Evolutionary conservation across 2,329 filamentous ascomycete species (phyloP).

Genomic region (Neofusicoccum sp.): DNA sequence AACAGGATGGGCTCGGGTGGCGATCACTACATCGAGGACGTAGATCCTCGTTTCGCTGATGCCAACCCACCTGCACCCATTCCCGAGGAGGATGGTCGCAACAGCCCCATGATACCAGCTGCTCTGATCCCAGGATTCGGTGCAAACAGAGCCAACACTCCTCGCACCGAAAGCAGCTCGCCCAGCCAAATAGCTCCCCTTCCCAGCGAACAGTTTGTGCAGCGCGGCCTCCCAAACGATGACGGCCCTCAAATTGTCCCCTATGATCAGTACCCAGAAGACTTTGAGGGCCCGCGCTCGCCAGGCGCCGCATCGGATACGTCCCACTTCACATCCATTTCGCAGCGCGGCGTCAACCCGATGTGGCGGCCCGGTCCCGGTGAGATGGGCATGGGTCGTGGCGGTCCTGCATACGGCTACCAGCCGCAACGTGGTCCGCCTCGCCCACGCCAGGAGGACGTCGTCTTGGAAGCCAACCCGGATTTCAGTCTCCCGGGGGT

Average conservation of each 20-base stretch:
- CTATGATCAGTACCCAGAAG: slow-evolving; percentile 46
- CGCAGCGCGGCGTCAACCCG: slow-evolving; percentile 83
- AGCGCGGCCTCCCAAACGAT: neutral
- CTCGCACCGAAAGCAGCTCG: slow-evolving; percentile 27
- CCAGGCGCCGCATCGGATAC: slow-evolving; percentile 71
- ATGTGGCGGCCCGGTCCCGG: slow-evolving; percentile 67
- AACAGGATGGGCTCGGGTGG: slow-evolving; percentile 6
- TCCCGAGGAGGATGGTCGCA: neutral
- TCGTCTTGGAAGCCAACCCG: slow-evolving; percentile 75
- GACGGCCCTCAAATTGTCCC: slow-evolving; percentile 14
- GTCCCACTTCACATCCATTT: slow-evolving; percentile 86
- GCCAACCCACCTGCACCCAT: slow-evolving; percentile 23
- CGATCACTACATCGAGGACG: slow-evolving; percentile 81
- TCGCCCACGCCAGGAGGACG: slow-evolving; percentile 60
- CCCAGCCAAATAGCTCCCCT: slow-evolving; percentile 24
- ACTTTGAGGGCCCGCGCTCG: slow-evolving; percentile 63
- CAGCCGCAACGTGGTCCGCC: slow-evolving; percentile 21
- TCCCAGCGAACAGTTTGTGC: slow-evolving; percentile 25
- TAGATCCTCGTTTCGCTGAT: slow-evolving; percentile 80
- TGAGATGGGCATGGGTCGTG: slow-evolving; percentile 36
- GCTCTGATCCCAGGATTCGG: slow-evolving; percentile 35
- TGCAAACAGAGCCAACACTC: slow-evolving; percentile 23
- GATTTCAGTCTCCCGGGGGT: slow-evolving; percentile 72
- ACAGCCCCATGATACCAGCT: slow-evolving; percentile 22
- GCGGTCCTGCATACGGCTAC: slow-evolving; percentile 40